Evolutionary conservation across 1,284 basidiomycete species (phyloP).

Genomic region (Leccinum variabile): DNA sequence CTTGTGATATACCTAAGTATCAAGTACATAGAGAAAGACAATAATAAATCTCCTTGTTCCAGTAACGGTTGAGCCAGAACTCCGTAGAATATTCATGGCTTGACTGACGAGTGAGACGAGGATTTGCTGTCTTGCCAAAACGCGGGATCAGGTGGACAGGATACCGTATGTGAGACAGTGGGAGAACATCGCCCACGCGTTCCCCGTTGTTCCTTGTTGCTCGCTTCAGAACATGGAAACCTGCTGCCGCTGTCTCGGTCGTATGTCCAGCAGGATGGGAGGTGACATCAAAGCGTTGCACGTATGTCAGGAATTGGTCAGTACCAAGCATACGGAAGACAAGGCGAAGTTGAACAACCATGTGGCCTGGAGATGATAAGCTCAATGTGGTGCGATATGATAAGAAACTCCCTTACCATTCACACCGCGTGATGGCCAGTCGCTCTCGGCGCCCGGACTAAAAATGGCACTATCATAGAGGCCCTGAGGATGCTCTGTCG

Average conservation of each 20-base stretch:
- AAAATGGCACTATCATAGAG: constrained; percentile 1
- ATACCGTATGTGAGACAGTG: not conserved
- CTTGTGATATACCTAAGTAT: not conserved
- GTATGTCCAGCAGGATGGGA: not conserved
- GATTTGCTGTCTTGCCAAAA: not conserved
- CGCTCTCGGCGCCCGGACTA: not conserved
- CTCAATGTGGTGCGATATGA: not conserved
- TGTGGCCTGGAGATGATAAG: not conserved
- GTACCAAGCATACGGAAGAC: not conserved
- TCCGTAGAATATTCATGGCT: not conserved
- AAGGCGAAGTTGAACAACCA: not conserved
- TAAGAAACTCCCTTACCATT: not conserved
- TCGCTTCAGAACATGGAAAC: not conserved
- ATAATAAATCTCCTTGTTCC: not conserved
- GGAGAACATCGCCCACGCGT: not conserved
- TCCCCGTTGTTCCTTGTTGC: not conserved
- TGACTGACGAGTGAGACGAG: not conserved
- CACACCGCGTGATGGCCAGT: not conserved
- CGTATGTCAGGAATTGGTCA: not conserved
- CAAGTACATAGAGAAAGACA: not conserved
- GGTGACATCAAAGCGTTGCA: not conserved
- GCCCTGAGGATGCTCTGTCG: not conserved
- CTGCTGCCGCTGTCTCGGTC: not conserved
- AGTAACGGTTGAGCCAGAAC: not conserved
- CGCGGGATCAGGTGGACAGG: not conserved